Conservation (phyloP, 805 yeast genomes). For the Saturnispora sekii region DNA sequence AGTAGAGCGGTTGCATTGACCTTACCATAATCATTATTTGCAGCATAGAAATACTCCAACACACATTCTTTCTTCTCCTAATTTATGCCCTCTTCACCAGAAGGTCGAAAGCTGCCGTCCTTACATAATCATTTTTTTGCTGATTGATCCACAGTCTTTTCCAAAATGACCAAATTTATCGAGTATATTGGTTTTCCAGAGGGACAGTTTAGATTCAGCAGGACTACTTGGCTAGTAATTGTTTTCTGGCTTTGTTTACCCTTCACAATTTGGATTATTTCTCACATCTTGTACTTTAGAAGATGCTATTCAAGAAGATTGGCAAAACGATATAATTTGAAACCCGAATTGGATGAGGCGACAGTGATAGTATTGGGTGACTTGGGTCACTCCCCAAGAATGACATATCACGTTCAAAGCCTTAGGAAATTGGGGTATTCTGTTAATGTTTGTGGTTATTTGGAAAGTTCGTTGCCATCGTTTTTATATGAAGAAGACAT, state of each 20-base stretch:
- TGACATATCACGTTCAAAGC: constrained; percentile 80
- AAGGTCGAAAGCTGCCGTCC: too few species aligned
- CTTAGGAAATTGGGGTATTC: constrained; percentile 58
- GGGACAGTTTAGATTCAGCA: constrained; percentile 21
- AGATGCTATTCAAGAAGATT: constrained; percentile 7
- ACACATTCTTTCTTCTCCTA: constrained; percentile 18
- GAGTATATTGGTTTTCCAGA: constrained; percentile 18
- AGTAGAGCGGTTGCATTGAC: neutral
- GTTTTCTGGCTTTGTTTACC: constrained; percentile 39
- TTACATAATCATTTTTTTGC: neutral
- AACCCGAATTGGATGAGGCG: constrained; percentile 38
- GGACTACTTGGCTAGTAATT: constrained; percentile 37
- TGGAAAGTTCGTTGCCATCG: constrained; percentile 45
- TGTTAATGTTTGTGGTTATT: constrained; percentile 81
- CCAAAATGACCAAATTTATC: constrained; percentile 13
- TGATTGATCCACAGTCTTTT: neutral
- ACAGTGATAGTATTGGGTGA: constrained; percentile 85
- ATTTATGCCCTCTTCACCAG: constrained; percentile 63
- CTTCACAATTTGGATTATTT: constrained; percentile 33
- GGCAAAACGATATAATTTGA: constrained; percentile 7
- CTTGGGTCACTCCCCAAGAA: constrained; percentile 90
- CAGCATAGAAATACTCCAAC: neutral
- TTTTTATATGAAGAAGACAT: constrained; percentile 40
- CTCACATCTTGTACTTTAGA: constrained; percentile 24
- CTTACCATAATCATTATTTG: neutral